Base-by-base conservation (phyloP, 176 grass and related monocot species). In the Sorghum bicolor region DNA sequence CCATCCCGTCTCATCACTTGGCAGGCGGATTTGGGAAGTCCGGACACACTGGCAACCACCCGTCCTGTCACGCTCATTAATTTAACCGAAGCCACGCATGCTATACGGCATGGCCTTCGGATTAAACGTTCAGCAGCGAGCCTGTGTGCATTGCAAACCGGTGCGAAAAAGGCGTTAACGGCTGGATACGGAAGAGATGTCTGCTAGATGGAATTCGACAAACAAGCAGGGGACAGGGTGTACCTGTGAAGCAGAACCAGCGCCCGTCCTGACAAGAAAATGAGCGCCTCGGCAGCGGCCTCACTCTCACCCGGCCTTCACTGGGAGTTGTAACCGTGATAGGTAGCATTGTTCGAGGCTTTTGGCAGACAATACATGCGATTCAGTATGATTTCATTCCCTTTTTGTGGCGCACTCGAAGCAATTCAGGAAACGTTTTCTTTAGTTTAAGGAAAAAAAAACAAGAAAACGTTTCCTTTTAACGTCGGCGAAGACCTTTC, bases 231-330 rank as follows among this genome's bases (percentile, higher is more conserved):
- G 22, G 63, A 33, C 53, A 55, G 20, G 26, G 75, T 52, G 75
- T 52, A 73, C 74, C 36, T 50, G 61, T 8, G 25, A 33, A 80
- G 20, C 78, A 31, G 25, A 33, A 80, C 26, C 78, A 31, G 75
- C 81, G 30, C 45, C 68, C 68, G 33, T 67, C 67, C 81, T 80
- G 44, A 31, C 75, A 34, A 75, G 29, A 84, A 80, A 75, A 37
- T 68, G 75, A 74, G 57, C 74, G 32, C 43, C 17, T 52, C 19
- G 22, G 72, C 82, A 31, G 61, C 41, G 30, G 30, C 39, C 67
- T 64, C 16, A 6, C 16, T 48, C 15, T 48, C 45, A 48, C 67
- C 64, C 64, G 28, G 8, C 34, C 64, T 45, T 43, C 8, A 22
- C 8, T 78, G 38, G 28, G 44, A 17, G 13, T 22, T 10, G 72